Evolutionary conservation across 73 alveolate species (phyloP), one percentile per base, ranked within the genome.

Genomic region (Paramecium octaurelia): DNA sequence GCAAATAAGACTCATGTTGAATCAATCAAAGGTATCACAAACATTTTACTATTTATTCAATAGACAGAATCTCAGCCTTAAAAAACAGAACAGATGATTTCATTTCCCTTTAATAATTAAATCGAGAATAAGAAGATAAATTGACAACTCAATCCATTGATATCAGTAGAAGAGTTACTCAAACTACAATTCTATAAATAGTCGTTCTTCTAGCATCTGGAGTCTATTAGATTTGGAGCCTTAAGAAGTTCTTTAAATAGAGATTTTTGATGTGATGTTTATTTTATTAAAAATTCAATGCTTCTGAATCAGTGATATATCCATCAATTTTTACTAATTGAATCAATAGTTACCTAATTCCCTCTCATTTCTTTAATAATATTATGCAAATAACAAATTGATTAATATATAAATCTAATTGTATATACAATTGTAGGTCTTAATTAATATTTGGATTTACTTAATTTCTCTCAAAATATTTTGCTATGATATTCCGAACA

Each of bases 1-100:
- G 91, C 91, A 1, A 80, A 80, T 80, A 80, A 42, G n/a, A 80
- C 76, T 12, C 75, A 80, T 23, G 91, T 80, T 18, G 46, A 80
- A 80, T 31, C 73, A 44, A 34, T 80, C 5, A 31, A 80, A 80
- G 91, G 91, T 80, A 80, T 44, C 0, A 48, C 12, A 11, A 1
- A 31, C 16, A 44, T 31, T 0, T 16, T 20, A 6, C 14, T 48
- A 14, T 24, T 27, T 48, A 14, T 24, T 54, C 4, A 5, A 18
- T 8, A 80, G 91, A 80, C 10, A 40, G 91, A 80, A 80, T 80
- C 12, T 24, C 31, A 2, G 29, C 76, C 21, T 46, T 80, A 24
- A 80, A 80, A 46, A 80, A 80, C 48, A 80, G 91, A 80, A 80
- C 91, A 2, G 91, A 80, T 44, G 91, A 80, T 64, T 80, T 80